Percentiles rank a stretch among this genome's conserved stretches.
phyloP scores from a whole-genome alignment of 495 filamentous ascomycete genomes.

The Xylaria castorea region DNA sequence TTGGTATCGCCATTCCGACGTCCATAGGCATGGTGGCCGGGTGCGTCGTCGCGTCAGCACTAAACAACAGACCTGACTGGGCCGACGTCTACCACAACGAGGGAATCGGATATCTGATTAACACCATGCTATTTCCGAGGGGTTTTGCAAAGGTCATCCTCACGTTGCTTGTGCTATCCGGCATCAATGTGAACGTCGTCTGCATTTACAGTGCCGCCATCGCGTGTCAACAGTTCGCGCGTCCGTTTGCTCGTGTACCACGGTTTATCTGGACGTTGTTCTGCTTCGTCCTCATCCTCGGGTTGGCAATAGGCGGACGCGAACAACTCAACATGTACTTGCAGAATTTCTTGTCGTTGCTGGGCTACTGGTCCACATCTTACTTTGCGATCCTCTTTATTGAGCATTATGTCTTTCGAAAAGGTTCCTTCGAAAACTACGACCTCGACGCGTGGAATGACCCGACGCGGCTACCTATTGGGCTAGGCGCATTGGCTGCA shows the following conservation, averaged over 20 bases:
- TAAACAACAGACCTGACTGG: conserved; percentile 57
- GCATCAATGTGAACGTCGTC: conserved; percentile 52
- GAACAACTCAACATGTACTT: conserved; percentile 51
- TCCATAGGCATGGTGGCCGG: conserved; percentile 63
- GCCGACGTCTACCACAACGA: conserved; percentile 51
- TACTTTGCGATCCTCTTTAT: conserved; percentile 64
- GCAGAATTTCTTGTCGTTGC: conserved; percentile 62
- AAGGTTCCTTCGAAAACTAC: conserved; percentile 49
- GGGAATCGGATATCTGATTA: conserved; percentile 66
- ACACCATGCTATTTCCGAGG: conserved; percentile 58
- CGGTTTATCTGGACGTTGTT: conserved; percentile 57
- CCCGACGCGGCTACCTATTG: conserved; percentile 52
- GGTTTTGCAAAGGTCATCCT: conserved; percentile 67
- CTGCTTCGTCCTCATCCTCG: conserved; percentile 50
- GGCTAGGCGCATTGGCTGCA: conserved; percentile 53
- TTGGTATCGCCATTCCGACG: conserved; percentile 60
- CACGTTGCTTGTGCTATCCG: conserved; percentile 60
- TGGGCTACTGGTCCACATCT: conserved; percentile 66
- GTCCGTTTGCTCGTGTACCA: conserved; percentile 47
- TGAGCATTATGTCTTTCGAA: conserved; percentile 67
- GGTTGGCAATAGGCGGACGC: conserved; percentile 54
- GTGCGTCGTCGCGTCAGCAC: conserved; percentile 58
- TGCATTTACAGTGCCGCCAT: conserved; percentile 55
- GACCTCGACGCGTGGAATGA: conserved; percentile 60
- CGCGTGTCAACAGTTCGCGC: conserved; percentile 51